A percentile compares a stretch with the other conserved stretches of the same genome.
Evolutionary conservation across 345 rosid genomes (phyloP).

Genomic region (Gossypium australe): DNA sequence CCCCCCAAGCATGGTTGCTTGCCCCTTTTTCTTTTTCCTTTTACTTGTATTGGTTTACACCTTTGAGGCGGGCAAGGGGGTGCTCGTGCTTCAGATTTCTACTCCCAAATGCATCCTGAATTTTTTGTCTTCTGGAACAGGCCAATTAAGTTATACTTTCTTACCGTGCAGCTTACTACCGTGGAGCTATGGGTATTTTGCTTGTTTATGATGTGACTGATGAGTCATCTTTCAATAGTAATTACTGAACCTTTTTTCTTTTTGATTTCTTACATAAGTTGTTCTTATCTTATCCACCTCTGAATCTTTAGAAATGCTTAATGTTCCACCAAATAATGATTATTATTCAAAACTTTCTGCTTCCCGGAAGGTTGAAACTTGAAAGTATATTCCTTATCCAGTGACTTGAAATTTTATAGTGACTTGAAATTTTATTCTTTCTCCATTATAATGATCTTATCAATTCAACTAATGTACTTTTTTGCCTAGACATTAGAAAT

Average conservation of each 20-base stretch:
- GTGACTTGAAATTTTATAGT: slow-evolving; percentile 8
- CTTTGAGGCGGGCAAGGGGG: background rate
- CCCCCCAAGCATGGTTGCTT: background rate
- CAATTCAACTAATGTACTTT: slow-evolving; percentile 10
- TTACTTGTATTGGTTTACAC: background rate
- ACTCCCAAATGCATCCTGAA: background rate
- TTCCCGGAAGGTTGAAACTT: background rate
- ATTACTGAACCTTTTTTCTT: slow-evolving; percentile 16
- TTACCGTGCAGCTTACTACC: slow-evolving; percentile 78
- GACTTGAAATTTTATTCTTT: slow-evolving; percentile 5
- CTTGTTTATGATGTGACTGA: slow-evolving; percentile 98
- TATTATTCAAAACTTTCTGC: background rate
- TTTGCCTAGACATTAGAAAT: slow-evolving; percentile 62
- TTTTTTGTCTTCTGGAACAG: background rate
- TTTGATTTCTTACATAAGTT: slow-evolving; percentile 15
- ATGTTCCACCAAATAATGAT: background rate
- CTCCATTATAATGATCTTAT: background rate
- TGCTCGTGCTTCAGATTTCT: background rate
- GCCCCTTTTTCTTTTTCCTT: background rate
- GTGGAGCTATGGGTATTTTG: slow-evolving; percentile 99
- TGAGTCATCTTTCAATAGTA: slow-evolving; percentile 99
- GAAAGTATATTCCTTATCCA: background rate
- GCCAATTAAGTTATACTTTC: background rate
- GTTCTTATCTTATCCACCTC: slow-evolving; percentile 1
- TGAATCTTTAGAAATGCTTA: slow-evolving; percentile 5